Conservation (phyloP, 805 yeast genomes). For the Teunomyces pallodes region DNA sequence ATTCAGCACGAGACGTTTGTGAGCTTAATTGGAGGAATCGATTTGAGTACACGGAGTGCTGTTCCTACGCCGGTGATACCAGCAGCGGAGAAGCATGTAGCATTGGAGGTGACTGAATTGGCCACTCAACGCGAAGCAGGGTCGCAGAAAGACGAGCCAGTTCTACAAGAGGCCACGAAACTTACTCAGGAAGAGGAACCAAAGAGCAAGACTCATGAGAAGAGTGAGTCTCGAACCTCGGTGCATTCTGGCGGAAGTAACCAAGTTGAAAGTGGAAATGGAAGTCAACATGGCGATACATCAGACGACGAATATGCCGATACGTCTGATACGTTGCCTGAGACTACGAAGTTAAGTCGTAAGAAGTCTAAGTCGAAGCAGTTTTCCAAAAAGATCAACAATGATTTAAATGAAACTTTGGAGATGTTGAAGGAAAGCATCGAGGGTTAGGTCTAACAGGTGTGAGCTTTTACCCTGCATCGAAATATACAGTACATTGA, state of each 20-base stretch:
- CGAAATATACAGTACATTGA: background rate
- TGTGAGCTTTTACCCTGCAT: background rate
- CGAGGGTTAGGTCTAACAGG: constrained; percentile 12
- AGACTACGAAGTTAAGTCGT: constrained; percentile 14
- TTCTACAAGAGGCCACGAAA: background rate
- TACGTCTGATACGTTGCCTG: constrained; percentile 9
- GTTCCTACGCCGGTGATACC: constrained; percentile 3
- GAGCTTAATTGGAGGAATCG: constrained; percentile 4
- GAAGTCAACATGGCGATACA: background rate
- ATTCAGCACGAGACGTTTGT: constrained; percentile 11
- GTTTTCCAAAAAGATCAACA: constrained; percentile 32
- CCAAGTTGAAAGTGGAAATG: background rate
- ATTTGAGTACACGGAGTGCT: background rate
- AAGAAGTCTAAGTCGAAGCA: constrained; percentile 33
- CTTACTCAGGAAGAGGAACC: background rate
- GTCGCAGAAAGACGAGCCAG: background rate
- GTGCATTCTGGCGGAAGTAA: background rate
- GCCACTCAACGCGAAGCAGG: background rate
- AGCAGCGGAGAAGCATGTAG: background rate
- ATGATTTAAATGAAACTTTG: constrained; percentile 35
- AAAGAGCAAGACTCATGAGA: background rate
- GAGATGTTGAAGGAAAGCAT: constrained; percentile 40
- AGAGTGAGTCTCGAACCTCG: background rate
- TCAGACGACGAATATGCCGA: constrained; percentile 21
- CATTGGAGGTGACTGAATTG: background rate